Evolutionary conservation across 2,329 filamentous ascomycete genomes (phyloP).

Genomic region (Xylariales sp.): DNA sequence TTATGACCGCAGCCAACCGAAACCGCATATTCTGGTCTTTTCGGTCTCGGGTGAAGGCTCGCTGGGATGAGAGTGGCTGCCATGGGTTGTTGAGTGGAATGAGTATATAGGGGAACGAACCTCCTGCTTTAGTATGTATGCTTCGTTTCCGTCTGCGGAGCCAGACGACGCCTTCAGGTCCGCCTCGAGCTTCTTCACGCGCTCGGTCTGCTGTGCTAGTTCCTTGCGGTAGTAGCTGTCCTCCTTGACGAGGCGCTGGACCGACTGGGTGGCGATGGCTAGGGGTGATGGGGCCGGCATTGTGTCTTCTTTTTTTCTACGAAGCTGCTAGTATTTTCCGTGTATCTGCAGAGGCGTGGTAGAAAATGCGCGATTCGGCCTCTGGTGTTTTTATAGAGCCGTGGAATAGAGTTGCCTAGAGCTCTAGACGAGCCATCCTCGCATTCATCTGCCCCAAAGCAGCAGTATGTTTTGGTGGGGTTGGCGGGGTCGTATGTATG

Average conservation of each 20-base stretch:
- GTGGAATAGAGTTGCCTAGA: constrained; percentile 40
- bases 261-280: constrained; percentile 80
- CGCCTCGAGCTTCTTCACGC: constrained; percentile 74
- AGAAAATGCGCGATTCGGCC: not conserved
- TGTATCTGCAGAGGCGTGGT: not conserved
- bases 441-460: constrained; percentile 32
- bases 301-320: constrained; percentile 35
- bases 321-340: not conserved
- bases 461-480: constrained; percentile 51
- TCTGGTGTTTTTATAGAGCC: constrained; percentile 11
- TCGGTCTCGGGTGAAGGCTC: not conserved
- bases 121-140: constrained; percentile 87
- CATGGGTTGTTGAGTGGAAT: not conserved
- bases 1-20: not conserved
- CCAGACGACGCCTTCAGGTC: constrained; percentile 59
- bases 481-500: constrained; percentile 50
- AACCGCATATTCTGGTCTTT: not conserved
- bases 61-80: not conserved
- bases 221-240: constrained; percentile 92
- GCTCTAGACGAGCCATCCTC: constrained; percentile 10
- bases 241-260: constrained; percentile 90
- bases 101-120: constrained; percentile 59
- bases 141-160: constrained; percentile 73
- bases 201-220: constrained; percentile 76
- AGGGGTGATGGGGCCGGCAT: constrained; percentile 85